Evolutionary conservation across 805 yeast species (phyloP), one percentile per base, ranked within the genome.

Genomic region (Cyberlindnera japonica): DNA sequence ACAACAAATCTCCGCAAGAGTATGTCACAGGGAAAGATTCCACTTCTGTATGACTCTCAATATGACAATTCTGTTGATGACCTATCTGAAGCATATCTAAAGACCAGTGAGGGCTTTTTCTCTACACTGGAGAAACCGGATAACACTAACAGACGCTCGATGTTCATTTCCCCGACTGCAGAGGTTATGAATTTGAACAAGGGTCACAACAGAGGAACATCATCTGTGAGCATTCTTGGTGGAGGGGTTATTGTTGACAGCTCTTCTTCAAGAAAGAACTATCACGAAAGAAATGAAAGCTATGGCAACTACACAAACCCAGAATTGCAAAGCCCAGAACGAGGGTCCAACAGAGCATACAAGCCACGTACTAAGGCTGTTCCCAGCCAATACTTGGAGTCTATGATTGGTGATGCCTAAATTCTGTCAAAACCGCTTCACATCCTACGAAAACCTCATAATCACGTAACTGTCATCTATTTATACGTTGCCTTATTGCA

Each of bases 131-230:
- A 51, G 11, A 41, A 52, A 12, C 41, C 40, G n/a, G 49, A 48
- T 17, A 54, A 54, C 33, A n/a, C n/a, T n/a, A 63, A 65, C 45
- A 59, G 56, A 40, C 63, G 42, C 45, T 44, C 66, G 3, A 69
- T 81, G 74, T 86, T 82, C 60, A 75, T 84, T 38, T 84, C 93
- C 3, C 95, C 95, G 24, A 86, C 95, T 1, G 81, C 80, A 14
- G 88, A 83, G 53, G 82, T 81, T 14, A 74, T 80, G 75, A 67
- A 68, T 41, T 73, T 71, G 33, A 56, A 53, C 34, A 43, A 55
- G 38, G 35, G 57, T 29, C 63, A 43, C 14, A 22, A 19, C 3
- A 44, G 45, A 26, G 38, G 33, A 16, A 12, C 37, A 3, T 40
- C 59, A 37, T 64, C 63, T 44, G 54, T 58, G 53, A 71, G 58